These are phyloP conservation scores for Cinnamomum chago DNA, from an alignment of 164 flowering plant species.

Conservation along the genomic window DNA sequence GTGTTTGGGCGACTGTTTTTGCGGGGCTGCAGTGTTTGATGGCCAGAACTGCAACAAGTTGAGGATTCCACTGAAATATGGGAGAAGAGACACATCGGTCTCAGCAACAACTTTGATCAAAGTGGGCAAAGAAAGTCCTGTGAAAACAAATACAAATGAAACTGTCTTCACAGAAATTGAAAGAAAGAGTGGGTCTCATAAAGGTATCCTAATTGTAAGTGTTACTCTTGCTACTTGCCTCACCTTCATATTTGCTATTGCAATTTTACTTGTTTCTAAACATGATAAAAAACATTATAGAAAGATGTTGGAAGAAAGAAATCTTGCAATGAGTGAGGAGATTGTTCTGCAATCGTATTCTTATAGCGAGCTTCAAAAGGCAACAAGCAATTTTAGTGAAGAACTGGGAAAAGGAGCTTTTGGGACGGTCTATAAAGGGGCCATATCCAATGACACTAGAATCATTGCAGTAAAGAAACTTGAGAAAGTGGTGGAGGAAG, in stretches of 20 bases:
- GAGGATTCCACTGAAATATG: neutral
- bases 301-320: neutral
- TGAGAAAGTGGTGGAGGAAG: conserved; percentile 10
- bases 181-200: neutral
- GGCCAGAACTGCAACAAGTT: conserved; percentile 11
- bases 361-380: neutral
- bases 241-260: neutral
- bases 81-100: neutral
- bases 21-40: neutral
- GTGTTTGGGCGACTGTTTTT: neutral
- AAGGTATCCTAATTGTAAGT: neutral
- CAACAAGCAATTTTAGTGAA: neutral
- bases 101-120: neutral
- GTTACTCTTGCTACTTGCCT: neutral
- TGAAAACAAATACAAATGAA: neutral
- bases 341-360: neutral
- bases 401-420: neutral
- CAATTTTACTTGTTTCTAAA: neutral
- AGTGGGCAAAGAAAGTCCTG: neutral
- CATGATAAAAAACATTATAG: neutral
- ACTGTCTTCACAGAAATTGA: neutral
- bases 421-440: neutral
- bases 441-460: neutral
- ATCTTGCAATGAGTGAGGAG: neutral
- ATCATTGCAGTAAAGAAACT: conserved; percentile 20